Evolutionary conservation across 805 yeast genomes (phyloP).

Genomic region (Lachancea cidri): DNA sequence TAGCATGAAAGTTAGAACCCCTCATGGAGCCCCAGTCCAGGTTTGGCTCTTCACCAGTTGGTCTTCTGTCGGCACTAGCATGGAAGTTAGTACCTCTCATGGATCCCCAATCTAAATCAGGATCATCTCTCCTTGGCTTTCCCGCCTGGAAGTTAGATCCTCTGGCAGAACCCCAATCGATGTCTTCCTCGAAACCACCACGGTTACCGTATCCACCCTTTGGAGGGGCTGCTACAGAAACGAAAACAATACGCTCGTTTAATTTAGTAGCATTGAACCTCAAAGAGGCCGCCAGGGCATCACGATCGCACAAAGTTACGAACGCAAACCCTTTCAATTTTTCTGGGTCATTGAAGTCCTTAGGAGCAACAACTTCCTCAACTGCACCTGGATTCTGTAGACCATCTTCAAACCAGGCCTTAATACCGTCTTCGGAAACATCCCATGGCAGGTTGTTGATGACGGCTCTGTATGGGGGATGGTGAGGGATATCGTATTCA

Average conservation of each 20-base stretch:
- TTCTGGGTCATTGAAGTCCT: constrained; percentile 54
- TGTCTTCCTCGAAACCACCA: constrained; percentile 31
- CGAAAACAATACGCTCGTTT: constrained; percentile 64
- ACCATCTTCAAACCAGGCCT: constrained; percentile 54
- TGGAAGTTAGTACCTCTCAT: constrained; percentile 35
- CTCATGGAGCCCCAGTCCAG: constrained; percentile 28
- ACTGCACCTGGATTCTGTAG: constrained; percentile 50
- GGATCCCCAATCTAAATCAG: constrained; percentile 30
- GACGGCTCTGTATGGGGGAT: constrained; percentile 89
- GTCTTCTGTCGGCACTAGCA: constrained; percentile 28
- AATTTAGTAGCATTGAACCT: constrained; percentile 63
- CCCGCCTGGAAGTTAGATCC: constrained; percentile 27
- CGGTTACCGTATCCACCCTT: constrained; percentile 37
- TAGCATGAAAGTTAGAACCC: constrained; percentile 26
- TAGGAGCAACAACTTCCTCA: constrained; percentile 65
- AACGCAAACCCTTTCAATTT: constrained; percentile 85
- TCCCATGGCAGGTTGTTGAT: constrained; percentile 84
- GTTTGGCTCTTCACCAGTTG: constrained; percentile 31
- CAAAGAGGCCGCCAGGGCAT: constrained; percentile 70
- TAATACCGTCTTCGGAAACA: constrained; percentile 57
- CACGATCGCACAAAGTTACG: constrained; percentile 73
- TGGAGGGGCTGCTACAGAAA: constrained; percentile 75
- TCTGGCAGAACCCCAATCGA: constrained; percentile 44
- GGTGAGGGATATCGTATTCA: constrained; percentile 83
- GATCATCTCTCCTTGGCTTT: constrained; percentile 33